Base-by-base conservation (phyloP, 176 grass and related monocot species). In the Cymbopogon citratus region DNA sequence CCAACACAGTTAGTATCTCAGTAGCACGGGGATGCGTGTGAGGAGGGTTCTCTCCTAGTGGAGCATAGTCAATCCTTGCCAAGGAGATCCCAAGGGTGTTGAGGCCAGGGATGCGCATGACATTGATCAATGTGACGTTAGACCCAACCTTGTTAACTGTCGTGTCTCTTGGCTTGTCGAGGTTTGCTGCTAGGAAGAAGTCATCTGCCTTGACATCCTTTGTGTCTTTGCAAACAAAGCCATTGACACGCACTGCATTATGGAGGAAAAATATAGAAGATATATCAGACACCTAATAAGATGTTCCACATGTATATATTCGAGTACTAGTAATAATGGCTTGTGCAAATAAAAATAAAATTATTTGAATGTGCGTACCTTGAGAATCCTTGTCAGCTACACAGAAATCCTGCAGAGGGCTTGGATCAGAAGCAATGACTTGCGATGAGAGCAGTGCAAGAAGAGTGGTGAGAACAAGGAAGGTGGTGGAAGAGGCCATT, bases 61-160 rank as follows among this genome's bases (percentile, higher is more conserved):
- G 82, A 9, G 63, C 49, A 1, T 59, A 84, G 19, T 77, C 82
- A 10, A 84, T 67, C 11, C 64, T 26, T 0, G 83, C 74, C 1
- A 78, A 2, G 0, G 83, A 85, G 74, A 85, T 71, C 6, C 83
- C 83, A 3, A 85, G 74, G 3, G 74, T 85, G 65, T 85, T 85
- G 9, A 85, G 83, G 3, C 74, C 83, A 1, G 65, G 25, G 5
- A 85, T 24, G 26, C 23, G 5, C 63, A 71, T 46, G 19, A 62
- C 38, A 12, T 69, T 85, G 27, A 78, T 34, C 12, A 61, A 21
- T 21, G 83, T 85, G 5, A 85, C 65, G 2, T 70, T 78, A 1
- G 83, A 85, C 2, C 74, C 65, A 19, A 78, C 9, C 8, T 85
- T 85, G 52, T 9, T 19, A 3, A 9, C 18, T 0, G 21, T 63